These are phyloP conservation scores for Lolium perenne DNA, from an alignment of 176 grass and related monocot genomes.

Conservation along the genomic window DNA sequence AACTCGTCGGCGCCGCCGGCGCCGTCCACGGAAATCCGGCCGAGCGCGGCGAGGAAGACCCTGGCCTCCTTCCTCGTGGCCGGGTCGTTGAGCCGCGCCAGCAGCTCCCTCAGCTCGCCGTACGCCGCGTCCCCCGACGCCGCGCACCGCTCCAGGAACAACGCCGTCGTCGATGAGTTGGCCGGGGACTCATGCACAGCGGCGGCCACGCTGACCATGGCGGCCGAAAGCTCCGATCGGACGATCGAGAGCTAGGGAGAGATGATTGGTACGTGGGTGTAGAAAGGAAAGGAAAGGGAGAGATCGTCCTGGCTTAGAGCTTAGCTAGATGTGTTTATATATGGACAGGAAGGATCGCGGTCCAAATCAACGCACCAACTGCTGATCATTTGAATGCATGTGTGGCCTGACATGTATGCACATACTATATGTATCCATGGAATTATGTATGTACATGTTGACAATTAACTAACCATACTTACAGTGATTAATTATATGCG, in stretches of 20 bases:
- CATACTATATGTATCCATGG: not conserved
- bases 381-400: not conserved
- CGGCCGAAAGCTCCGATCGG: not conserved
- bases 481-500: too few species aligned
- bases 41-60: slow-evolving; percentile 45
- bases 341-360: not conserved
- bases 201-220: slow-evolving; percentile 15
- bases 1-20: not conserved
- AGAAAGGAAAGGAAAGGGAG: not conserved
- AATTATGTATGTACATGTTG: not conserved
- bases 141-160: slow-evolving; percentile 47
- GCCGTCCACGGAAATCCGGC: not conserved
- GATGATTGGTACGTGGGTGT: not conserved
- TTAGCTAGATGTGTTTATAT: not conserved
- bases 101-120: slow-evolving; percentile 49
- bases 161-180: not conserved
- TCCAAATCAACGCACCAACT: not conserved
- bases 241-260: too few species aligned
- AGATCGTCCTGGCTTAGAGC: not conserved
- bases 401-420: not conserved
- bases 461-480: not conserved
- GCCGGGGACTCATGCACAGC: not conserved
- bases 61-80: slow-evolving; percentile 36
- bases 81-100: slow-evolving; percentile 42
- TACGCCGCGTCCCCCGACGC: slow-evolving; percentile 54